These are phyloP conservation scores for Acacia confusa DNA, from an alignment of 306 rosid species.

Conservation along the genomic window DNA sequence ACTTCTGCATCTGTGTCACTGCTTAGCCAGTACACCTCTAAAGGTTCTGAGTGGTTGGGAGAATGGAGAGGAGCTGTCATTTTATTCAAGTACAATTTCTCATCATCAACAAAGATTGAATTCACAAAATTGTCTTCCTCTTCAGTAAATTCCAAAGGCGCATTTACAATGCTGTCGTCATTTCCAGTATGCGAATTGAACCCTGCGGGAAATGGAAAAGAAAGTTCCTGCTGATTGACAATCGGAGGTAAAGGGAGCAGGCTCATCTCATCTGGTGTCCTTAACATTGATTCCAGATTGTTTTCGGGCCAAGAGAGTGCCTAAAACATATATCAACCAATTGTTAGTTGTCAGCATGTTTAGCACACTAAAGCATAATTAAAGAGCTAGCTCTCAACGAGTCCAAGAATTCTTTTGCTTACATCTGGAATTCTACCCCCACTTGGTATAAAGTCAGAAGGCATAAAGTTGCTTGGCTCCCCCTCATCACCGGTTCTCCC, in stretches of 20 bases:
- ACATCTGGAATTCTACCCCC: slow-evolving; percentile 32
- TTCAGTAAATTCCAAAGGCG: neutral
- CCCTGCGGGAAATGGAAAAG: neutral
- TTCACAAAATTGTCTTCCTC: slow-evolving; percentile 19
- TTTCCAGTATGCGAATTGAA: neutral
- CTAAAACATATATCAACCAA: slow-evolving; percentile 33
- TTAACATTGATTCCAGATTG: slow-evolving; percentile 1
- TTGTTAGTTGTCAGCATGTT: slow-evolving; percentile 15
- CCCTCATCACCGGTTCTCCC: slow-evolving; percentile 28
- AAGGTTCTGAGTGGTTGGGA: slow-evolving; percentile 6
- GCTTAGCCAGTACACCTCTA: slow-evolving; percentile 28
- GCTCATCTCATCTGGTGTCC: neutral
- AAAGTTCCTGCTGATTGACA: neutral
- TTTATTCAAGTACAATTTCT: neutral
- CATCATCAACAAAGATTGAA: neutral
- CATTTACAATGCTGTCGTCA: neutral
- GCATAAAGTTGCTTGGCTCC: slow-evolving; percentile 28
- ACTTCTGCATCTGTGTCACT: slow-evolving; percentile 47
- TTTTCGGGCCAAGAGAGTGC: neutral
- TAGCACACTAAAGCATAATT: neutral
- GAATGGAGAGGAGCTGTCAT: neutral
- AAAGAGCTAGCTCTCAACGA: neutral
- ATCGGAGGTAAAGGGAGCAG: neutral
- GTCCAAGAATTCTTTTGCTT: slow-evolving; percentile 30
- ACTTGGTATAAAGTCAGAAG: neutral